phyloP scores from a whole-genome alignment of 2,329 filamentous ascomycete genomes.

The Alternaria atra region DNA sequence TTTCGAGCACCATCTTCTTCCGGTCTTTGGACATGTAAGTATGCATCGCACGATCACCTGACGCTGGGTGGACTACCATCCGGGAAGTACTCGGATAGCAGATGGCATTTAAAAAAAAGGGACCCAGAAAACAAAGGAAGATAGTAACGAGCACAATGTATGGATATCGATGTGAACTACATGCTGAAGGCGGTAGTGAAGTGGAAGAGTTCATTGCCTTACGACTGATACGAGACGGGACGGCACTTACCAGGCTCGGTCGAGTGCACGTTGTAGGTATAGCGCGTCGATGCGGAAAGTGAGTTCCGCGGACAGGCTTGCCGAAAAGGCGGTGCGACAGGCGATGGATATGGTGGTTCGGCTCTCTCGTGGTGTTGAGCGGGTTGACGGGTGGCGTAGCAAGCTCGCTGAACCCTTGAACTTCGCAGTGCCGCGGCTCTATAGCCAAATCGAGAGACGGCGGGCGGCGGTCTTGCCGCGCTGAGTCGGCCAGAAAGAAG shows the following conservation, averaged over 20 bases:
- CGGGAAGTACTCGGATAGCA: background rate
- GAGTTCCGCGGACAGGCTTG: slow-evolving; percentile 5
- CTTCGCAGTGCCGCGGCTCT: slow-evolving; percentile 4
- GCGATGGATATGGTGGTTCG: slow-evolving; percentile 17
- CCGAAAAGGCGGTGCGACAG: slow-evolving; percentile 5
- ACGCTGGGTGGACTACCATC: background rate
- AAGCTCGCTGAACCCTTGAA: background rate
- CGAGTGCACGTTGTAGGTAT: slow-evolving; percentile 22
- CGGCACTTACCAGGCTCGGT: slow-evolving; percentile 31
- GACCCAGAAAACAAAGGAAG: background rate
- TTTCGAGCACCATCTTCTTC: slow-evolving; percentile 58
- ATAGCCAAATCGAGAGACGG: background rate
- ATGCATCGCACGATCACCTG: slow-evolving; percentile 4
- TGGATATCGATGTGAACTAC: background rate
- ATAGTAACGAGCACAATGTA: background rate
- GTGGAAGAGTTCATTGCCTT: background rate
- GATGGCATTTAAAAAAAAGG: background rate
- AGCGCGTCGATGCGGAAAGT: slow-evolving; percentile 26
- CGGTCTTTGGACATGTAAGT: slow-evolving; percentile 15
- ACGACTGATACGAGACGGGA: slow-evolving; percentile 17
- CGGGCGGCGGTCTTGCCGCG: background rate
- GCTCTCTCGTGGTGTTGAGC: slow-evolving; percentile 27
- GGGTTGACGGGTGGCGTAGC: slow-evolving; percentile 11
- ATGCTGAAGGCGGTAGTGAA: slow-evolving; percentile 14
- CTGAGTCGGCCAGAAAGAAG: slow-evolving; percentile 2